These are phyloP conservation scores for Vanrija humicola DNA, from an alignment of 1,284 basidiomycete species.

Conservation along the genomic window DNA sequence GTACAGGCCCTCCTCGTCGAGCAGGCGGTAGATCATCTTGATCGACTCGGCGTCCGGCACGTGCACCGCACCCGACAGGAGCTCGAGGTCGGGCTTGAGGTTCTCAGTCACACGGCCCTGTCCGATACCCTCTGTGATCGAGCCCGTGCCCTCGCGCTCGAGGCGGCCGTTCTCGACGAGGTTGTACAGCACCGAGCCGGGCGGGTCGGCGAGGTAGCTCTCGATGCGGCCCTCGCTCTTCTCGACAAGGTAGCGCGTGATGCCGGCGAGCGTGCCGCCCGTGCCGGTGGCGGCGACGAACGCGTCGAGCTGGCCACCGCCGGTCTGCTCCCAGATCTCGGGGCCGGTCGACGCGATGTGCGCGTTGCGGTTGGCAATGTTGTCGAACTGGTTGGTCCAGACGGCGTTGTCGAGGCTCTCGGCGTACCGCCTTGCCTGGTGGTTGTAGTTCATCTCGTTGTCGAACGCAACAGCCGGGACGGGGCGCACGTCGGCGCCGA, in stretches of 20 bases:
- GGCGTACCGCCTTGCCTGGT: constrained; percentile 90
- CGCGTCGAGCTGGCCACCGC: constrained; percentile 69
- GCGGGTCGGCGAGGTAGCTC: constrained; percentile 93
- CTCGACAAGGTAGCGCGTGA: constrained; percentile 80
- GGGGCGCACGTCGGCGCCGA: constrained; percentile 91
- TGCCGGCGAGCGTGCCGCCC: constrained; percentile 90
- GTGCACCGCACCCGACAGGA: constrained; percentile 76
- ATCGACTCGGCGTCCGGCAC: constrained; percentile 89
- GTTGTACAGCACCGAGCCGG: constrained; percentile 85
- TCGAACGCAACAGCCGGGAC: constrained; percentile 97
- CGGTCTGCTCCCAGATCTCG: constrained; percentile 91
- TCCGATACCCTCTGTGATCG: constrained; percentile 99
- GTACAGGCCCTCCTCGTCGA: constrained; percentile 92
- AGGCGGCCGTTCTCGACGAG: constrained; percentile 76
- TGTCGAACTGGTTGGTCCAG: constrained; percentile 99
- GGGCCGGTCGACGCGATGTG: constrained; percentile 92
- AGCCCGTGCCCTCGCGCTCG: constrained; percentile 73
- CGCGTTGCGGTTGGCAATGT: constrained; percentile 79
- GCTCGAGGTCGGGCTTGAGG: constrained; percentile 73
- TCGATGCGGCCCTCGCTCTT: constrained; percentile 75
- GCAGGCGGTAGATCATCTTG: constrained; percentile 85
- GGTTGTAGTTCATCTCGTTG: constrained; percentile 96
- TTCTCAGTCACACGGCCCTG: constrained; percentile 97
- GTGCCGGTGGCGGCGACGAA: constrained; percentile 95
- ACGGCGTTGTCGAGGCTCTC: constrained; percentile 79